These are phyloP conservation scores for Ascochyta koolunga DNA, from an alignment of 2,329 filamentous ascomycete genomes.

Conservation along the genomic window DNA sequence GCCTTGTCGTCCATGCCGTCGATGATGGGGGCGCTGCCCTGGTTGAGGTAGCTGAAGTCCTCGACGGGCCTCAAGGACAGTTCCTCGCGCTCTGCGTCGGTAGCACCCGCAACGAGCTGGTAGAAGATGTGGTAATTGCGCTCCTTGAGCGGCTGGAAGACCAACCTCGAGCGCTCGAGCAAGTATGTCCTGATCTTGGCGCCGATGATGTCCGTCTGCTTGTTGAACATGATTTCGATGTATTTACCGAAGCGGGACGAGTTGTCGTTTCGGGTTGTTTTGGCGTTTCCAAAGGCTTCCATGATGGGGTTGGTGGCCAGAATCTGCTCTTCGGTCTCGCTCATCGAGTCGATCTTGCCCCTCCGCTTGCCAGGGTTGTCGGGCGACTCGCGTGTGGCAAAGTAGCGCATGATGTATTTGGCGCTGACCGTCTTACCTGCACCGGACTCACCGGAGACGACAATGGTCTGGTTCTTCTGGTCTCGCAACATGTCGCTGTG, in stretches of 20 bases:
- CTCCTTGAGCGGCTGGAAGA: slow-evolving; percentile 97
- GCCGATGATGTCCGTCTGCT: slow-evolving; percentile 93
- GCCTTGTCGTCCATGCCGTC: slow-evolving; percentile 95
- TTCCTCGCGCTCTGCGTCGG: slow-evolving; percentile 79
- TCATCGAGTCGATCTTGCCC: slow-evolving; percentile 80
- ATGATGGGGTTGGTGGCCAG: slow-evolving; percentile 98
- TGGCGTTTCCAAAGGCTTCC: slow-evolving; percentile 99
- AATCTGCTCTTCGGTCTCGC: slow-evolving; percentile 98
- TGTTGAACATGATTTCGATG: slow-evolving; percentile 99
- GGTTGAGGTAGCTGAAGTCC: slow-evolving; percentile 94
- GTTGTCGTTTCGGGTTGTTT: slow-evolving; percentile 99
- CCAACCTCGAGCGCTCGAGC: slow-evolving; percentile 90
- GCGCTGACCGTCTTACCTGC: slow-evolving; percentile 98
- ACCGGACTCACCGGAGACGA: slow-evolving; percentile 98
- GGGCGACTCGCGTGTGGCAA: slow-evolving; percentile 93
- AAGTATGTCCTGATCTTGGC: slow-evolving; percentile 97
- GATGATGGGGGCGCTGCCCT: slow-evolving; percentile 88
- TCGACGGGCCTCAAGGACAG: slow-evolving; percentile 81
- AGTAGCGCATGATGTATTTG: slow-evolving; percentile 99
- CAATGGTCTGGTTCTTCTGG: slow-evolving; percentile 94
- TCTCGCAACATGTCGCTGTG: slow-evolving; percentile 93
- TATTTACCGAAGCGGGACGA: slow-evolving; percentile 99
- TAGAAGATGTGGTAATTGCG: slow-evolving; percentile 99
- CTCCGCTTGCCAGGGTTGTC: slow-evolving; percentile 83
- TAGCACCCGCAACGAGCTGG: slow-evolving; percentile 91